Conservation (phyloP, 495 filamentous ascomycete genomes). For the Lineolata rhizophorae region DNA sequence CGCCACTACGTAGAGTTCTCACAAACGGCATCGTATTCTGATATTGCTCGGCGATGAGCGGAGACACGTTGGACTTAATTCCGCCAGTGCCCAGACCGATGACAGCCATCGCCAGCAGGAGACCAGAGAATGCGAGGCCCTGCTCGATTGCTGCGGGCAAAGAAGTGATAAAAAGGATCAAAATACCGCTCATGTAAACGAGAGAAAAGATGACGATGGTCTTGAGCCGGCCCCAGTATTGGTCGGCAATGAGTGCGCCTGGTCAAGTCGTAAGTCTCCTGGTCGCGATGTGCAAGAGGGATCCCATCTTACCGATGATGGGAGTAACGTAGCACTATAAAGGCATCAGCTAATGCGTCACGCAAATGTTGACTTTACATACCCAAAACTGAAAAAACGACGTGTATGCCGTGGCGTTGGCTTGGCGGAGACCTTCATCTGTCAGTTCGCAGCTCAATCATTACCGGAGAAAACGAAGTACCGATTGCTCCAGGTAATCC, state of each 20-base stretch:
- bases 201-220: conserved; percentile 37
- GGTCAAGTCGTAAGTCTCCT: too few relatives aligned
- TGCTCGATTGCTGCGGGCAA: conserved; percentile 14
- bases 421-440: conserved; percentile 16
- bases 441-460: background rate
- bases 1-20: conserved; percentile 33
- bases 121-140: conserved; percentile 14
- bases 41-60: conserved; percentile 54
- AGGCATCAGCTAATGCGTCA: conserved; percentile 1
- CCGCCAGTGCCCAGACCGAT: conserved; percentile 44
- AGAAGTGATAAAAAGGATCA: conserved; percentile 19
- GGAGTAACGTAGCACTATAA: conserved; percentile 24
- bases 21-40: conserved; percentile 34
- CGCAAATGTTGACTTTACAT: too few relatives aligned
- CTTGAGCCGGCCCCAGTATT: conserved; percentile 46
- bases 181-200: conserved; percentile 20
- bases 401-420: conserved; percentile 33
- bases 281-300: too few relatives aligned
- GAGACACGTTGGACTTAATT: conserved; percentile 53
- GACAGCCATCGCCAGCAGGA: conserved; percentile 24
- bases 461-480: conserved; percentile 2
- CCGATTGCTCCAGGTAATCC: conserved; percentile 33
- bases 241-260: conserved; percentile 38
- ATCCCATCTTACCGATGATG: too few relatives aligned
- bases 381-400: conserved; percentile 46